Evolutionary conservation across 23 red algal genomes (phyloP).

Genomic region (Agarophyton chilense): DNA sequence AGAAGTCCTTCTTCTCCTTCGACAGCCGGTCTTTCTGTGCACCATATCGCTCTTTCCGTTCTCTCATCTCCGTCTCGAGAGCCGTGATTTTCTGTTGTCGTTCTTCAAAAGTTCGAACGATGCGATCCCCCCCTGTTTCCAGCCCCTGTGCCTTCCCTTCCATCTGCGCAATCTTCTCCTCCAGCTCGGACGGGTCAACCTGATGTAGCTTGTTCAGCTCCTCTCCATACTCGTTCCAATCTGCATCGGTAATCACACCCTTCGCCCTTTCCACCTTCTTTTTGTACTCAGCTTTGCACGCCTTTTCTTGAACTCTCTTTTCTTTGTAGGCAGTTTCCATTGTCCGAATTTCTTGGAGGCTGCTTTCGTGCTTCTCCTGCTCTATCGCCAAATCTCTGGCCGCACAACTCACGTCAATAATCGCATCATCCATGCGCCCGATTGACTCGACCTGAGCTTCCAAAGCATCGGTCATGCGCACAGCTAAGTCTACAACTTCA

Average conservation of each 20-base stretch:
- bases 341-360: constrained; percentile 22
- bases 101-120: constrained; percentile 69
- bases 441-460: neutral
- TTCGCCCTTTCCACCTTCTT: constrained; percentile 11
- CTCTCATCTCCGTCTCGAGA: constrained; percentile 47
- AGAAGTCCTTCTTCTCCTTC: constrained; percentile 44
- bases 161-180: constrained; percentile 64
- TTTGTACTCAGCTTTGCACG: neutral
- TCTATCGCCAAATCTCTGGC: constrained; percentile 23
- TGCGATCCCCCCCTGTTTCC: constrained; percentile 25
- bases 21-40: neutral
- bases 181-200: constrained; percentile 11
- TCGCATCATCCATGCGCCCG: constrained; percentile 19
- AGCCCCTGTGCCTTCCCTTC: constrained; percentile 62
- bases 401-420: constrained; percentile 19
- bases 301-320: constrained; percentile 10
- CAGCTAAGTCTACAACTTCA: neutral
- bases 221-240: constrained; percentile 39
- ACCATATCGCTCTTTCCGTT: neutral
- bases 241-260: constrained; percentile 10
- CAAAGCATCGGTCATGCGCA: neutral
- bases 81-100: constrained; percentile 70
- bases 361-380: constrained; percentile 17
- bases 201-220: constrained; percentile 13
- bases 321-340: constrained; percentile 20